A percentile compares a stretch with the other conserved stretches of the same genome.
phyloP scores from a whole-genome alignment of 148 eudicot species.

The Camellia granthamiana region DNA sequence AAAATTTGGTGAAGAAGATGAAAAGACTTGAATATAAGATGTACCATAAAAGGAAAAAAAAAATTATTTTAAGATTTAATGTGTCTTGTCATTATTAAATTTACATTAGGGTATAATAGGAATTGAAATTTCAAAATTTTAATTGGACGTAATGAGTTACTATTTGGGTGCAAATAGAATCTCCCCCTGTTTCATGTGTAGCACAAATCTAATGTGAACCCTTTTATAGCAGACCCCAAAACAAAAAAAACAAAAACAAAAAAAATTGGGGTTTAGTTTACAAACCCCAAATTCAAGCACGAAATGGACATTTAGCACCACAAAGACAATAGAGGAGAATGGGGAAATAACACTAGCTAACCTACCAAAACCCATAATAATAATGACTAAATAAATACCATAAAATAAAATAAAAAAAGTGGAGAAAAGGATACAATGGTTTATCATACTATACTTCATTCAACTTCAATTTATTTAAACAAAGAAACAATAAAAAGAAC shows the following conservation, averaged over 20 bases:
- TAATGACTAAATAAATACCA: not conserved
- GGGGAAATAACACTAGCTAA: not conserved
- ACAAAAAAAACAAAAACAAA: not conserved
- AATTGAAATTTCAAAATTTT: too few relatives aligned
- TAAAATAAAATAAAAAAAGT: not conserved
- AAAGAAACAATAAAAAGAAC: not conserved
- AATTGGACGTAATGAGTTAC: too few relatives aligned
- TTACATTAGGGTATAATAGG: too few relatives aligned
- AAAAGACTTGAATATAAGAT: too few relatives aligned
- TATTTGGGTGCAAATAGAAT: too few relatives aligned
- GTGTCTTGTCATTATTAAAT: too few relatives aligned
- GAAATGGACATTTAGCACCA: not conserved
- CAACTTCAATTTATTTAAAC: slow-evolving; percentile 10
- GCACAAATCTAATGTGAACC: too few relatives aligned
- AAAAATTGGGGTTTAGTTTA: not conserved
- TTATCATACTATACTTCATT: not conserved
- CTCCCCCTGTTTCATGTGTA: too few relatives aligned
- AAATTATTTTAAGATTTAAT: too few relatives aligned
- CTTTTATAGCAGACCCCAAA: too few relatives aligned
- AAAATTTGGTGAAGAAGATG: too few relatives aligned
- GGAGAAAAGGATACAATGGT: not conserved
- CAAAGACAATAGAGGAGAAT: not conserved
- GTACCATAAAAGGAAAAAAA: too few relatives aligned
- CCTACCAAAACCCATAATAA: not conserved
- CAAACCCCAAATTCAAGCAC: not conserved